Base-by-base conservation (phyloP, 208 protist species). In the Trypanosoma congolense region DNA sequence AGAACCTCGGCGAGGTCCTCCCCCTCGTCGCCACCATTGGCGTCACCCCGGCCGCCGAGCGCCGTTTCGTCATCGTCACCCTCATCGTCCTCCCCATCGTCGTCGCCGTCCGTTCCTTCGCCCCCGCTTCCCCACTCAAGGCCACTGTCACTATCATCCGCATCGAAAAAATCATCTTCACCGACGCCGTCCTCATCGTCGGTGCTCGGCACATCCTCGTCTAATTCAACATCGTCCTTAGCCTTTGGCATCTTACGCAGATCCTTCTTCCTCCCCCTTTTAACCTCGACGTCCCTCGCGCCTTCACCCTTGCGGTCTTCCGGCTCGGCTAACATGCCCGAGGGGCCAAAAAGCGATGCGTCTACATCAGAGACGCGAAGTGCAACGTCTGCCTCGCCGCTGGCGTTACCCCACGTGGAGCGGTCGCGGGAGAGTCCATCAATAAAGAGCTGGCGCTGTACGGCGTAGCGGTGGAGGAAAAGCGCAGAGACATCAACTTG, bases 401-500 rank as follows among this genome's bases (percentile, higher is more conserved):
- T 89, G 4, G 77, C 60, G 51, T 90, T 75, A 29, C 84, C 84
- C 88, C 84, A 95, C n/a, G 88, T 88, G 24, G 77, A 81, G 54
- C 80, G 77, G 41, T 87, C 75, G 63, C 88, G 82, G 36, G 75
- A 78, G n/a, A 92, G 66, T 19, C 78, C 81, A 25, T 90, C 71
- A 16, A 91, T 38, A 65, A 95, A 95, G 44, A 82, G 83, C 64
- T 91, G 77, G 0, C 88, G 81, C 58, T 95, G 88, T 50, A 95
- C 84, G 35, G 88, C 88, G 66, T 92, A 95, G 54, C 88, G 82
- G 60, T 95, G 88, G 24, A 95, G 43, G 50, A 95, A 95, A 30
- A 95, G 74, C 14, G 81, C 79, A 3, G 77, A 61, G 4, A 95
- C 88, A 47, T 95, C 88, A 38, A 95, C 83, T 18, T 92, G 71